Evolutionary conservation across 345 rosid species (phyloP).

Genomic region (Litchi chinensis): DNA sequence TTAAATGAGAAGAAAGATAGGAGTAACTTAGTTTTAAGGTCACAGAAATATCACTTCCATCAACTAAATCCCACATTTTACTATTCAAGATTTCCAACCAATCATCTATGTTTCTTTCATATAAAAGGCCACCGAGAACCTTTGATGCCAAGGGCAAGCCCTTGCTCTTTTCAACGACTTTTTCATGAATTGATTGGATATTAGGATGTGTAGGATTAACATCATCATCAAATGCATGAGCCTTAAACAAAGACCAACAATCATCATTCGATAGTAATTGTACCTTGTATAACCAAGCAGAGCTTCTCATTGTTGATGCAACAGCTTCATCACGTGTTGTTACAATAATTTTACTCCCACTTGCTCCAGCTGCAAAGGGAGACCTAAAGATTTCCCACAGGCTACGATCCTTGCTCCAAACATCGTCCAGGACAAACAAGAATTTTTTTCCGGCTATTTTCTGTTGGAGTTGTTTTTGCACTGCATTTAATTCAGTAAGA

Average conservation of each 20-base stretch:
- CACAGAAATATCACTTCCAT: neutral
- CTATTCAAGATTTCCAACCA: no score
- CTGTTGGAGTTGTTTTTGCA: neutral
- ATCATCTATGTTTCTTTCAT: no score
- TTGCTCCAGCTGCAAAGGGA: neutral
- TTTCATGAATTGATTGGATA: no score
- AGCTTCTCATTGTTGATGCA: neutral
- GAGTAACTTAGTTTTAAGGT: neutral
- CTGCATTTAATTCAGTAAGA: no score
- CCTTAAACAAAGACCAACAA: neutral
- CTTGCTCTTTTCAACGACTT: neutral
- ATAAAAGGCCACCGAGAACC: no score
- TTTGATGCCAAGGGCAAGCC: neutral
- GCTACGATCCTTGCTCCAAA: neutral
- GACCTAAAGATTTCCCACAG: neutral
- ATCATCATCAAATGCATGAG: neutral
- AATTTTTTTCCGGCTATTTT: neutral
- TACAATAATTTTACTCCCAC: neutral
- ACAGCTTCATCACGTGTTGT: neutral
- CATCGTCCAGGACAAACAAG: no score
- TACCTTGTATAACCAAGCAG: no score
- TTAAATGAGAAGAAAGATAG: neutral
- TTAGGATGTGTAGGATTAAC: no score
- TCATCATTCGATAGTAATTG: neutral
- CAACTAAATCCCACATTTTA: neutral